Base-by-base conservation (phyloP, 352 stramenopile genomes). In the Globisporangium orthogonon region DNA sequence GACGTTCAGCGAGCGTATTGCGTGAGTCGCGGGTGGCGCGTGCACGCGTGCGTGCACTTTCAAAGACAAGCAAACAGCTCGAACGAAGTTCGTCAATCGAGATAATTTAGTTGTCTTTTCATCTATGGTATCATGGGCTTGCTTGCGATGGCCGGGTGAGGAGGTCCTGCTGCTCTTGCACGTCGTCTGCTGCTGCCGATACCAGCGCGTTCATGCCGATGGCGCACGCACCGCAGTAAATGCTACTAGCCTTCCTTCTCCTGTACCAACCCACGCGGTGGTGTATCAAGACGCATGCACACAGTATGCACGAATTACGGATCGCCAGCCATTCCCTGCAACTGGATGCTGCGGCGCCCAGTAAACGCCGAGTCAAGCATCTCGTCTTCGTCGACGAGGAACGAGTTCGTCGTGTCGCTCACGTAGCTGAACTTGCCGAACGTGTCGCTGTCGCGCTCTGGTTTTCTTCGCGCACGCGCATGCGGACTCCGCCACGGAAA, bases 381-480 rank as follows among this genome's bases (percentile, higher is more conserved):
- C 60, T 94, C 84, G 61, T 94, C 84, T 75, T 94, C 84, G 65
- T 94, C 84, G 60, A 94, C 84, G 11, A 94, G 67, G 67, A 94
- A 94, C 59, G 84, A 94, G 60, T 90, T 91, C 31, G 82, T 91
- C 56, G 82, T 91, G 67, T 94, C 84, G 62, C 84, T 92, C 57
- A 94, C 83, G 69, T 92, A 94, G 66, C 84, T 94, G 52, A 94
- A 94, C 63, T 91, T 91, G 68, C 82, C 84, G 54, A 94, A 94
- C 43, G 68, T 78, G 65, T 93, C 83, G 60, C 76, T 79, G 30
- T 87, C 67, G 54, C 70, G 73, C 62, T 86, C 67, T 13, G 67
- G 75, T 64, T 81, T 70, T 54, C 76, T 61, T 50, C 76, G 69
- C 46, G 71, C 53, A 44, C 78, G 78, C 41, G 72, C 72, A 41